Percentiles rank a stretch among this genome's conserved stretches.
These are phyloP conservation scores for Phialophora macrospora DNA, from an alignment of 2,329 filamentous ascomycete genomes.

Conservation along the genomic window DNA sequence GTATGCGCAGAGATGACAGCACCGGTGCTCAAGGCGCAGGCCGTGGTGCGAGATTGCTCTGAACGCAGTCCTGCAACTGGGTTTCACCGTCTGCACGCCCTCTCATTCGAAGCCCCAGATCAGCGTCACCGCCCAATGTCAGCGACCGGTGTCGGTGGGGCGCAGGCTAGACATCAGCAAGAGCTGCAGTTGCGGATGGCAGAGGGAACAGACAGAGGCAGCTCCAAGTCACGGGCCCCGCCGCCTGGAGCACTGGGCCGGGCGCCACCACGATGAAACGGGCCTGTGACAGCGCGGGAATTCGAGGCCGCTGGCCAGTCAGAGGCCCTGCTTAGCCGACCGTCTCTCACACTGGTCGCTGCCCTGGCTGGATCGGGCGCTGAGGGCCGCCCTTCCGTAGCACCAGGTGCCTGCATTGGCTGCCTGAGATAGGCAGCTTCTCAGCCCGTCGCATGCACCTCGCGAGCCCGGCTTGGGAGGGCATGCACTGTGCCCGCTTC, in stretches of 20 bases:
- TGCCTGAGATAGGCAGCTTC: slow-evolving; percentile 26
- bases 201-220: slow-evolving; percentile 22
- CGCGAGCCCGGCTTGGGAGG: slow-evolving; percentile 6
- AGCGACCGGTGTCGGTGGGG: slow-evolving; percentile 26
- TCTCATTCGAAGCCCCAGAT: slow-evolving; percentile 37
- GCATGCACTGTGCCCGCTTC: slow-evolving; percentile 28
- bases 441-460: slow-evolving; percentile 29
- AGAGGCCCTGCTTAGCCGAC: slow-evolving; percentile 31
- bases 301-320: slow-evolving; percentile 24
- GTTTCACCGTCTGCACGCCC: slow-evolving; percentile 26
- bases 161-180: slow-evolving; percentile 14
- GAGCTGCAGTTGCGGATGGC: slow-evolving; percentile 20
- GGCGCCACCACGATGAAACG: slow-evolving; percentile 30
- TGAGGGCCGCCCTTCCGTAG: slow-evolving; percentile 28
- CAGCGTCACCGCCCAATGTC: slow-evolving; percentile 33
- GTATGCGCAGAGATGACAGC: slow-evolving; percentile 24
- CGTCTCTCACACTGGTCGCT: slow-evolving; percentile 28
- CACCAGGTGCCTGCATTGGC: slow-evolving; percentile 33
- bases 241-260: background rate
- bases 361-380: slow-evolving; percentile 31
- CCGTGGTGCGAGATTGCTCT: slow-evolving; percentile 26
- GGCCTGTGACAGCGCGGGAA: slow-evolving; percentile 30
- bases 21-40: slow-evolving; percentile 16
- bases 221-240: slow-evolving; percentile 22
- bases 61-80: slow-evolving; percentile 28